Percentiles rank a stretch among this genome's conserved stretches.
Evolutionary conservation across 176 grass and related monocot species (phyloP).

Genomic region (Hordeum marinum): DNA sequence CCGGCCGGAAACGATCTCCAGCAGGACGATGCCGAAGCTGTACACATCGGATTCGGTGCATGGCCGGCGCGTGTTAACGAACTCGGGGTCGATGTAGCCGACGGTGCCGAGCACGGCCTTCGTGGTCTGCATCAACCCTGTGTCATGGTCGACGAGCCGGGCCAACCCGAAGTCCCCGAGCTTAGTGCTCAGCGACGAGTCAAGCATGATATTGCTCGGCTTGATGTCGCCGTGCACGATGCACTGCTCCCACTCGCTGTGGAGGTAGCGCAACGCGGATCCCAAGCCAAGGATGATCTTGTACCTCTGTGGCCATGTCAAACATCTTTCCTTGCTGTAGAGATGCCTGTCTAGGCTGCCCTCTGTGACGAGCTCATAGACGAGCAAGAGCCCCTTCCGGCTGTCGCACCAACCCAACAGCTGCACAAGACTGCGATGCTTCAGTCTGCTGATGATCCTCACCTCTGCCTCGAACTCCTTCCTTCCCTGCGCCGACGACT

Average conservation of each 20-base stretch:
- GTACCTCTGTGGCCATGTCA: neutral
- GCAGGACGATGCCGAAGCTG: neutral
- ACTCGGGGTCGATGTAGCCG: neutral
- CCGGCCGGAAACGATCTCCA: neutral
- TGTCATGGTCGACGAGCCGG: neutral
- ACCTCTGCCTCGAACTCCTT: no score
- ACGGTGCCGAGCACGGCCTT: neutral
- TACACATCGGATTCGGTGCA: neutral
- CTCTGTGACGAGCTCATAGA: no score
- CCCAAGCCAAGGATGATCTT: neutral
- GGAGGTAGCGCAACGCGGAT: neutral
- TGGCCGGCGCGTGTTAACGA: neutral
- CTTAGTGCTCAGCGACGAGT: neutral
- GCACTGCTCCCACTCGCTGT: neutral
- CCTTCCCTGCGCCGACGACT: no score
- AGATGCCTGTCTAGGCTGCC: neutral
- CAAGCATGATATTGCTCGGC: neutral
- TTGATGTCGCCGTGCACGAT: neutral
- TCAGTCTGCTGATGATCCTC: no score
- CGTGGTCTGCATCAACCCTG: neutral
- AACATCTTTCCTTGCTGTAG: neutral
- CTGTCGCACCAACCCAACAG: no score
- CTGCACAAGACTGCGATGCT: no score
- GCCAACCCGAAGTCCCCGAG: neutral
- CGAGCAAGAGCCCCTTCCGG: no score